Evolutionary conservation across 1,139 yeast species (phyloP), one percentile per base, ranked within the genome.

Genomic region (Scheffersomyces illinoinensis): DNA sequence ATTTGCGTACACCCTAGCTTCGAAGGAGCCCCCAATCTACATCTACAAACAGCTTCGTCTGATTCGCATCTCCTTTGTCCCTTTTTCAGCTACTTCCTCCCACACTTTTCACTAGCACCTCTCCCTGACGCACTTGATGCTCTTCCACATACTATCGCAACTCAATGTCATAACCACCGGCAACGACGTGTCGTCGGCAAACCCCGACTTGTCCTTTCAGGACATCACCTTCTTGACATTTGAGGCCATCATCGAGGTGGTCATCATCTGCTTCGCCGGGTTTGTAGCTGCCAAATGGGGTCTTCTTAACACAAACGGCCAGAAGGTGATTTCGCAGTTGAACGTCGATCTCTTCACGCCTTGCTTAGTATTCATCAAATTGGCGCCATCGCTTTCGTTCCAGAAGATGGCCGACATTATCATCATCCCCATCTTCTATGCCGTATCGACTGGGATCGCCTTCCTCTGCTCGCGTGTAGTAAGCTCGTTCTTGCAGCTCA

Each of bases 311-410:
- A 78, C 86, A 50, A 77, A 79, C 53, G 91, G 88, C 26, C 93
- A 90, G 65, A 88, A 88, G 69, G 83, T 84, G 55, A 76, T 91
- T 39, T 86, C 91, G 21, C 81, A 82, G 59, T 77, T 91, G 55
- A 91, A 91, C 67, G 96, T 91, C 51, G 92, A 89, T 73, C 77
- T 91, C 58, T 90, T 91, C 75, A 91, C 96, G 21, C 96, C 97
- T 5, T 90, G 96, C 64, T 84, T 91, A 75, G 91, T 91, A 65
- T 91, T 91, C 72, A 81, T 89, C 62, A 91, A 91, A 72, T 82
- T 91, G 66, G 96, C 96, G 12, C 86, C 93, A 4, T 86, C 92
- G 6, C 77, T 91, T 56, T 85, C 91, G 39, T 75, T 89, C 56
- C 78, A 84, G 64, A 90, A 89, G 63, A 80, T 91, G 74, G 74